Percentiles rank a stretch among this genome's conserved stretches.
Evolutionary conservation across 2,329 filamentous ascomycete genomes (phyloP).

Genomic region (Hortaea sp.): DNA sequence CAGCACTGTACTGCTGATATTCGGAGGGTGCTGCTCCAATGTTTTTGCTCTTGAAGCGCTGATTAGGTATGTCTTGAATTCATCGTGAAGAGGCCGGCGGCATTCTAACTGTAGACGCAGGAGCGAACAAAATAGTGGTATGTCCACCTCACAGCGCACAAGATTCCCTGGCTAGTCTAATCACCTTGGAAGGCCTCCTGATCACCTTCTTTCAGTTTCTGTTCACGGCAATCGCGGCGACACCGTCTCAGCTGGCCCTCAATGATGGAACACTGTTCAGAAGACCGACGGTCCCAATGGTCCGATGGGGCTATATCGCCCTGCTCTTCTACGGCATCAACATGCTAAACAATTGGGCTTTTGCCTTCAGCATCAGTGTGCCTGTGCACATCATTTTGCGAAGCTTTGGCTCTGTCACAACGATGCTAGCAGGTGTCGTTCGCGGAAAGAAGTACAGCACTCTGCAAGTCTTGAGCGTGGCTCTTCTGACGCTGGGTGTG

Average conservation of each 20-base stretch:
- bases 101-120: constrained; percentile 33
- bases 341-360: constrained; percentile 93
- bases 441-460: constrained; percentile 77
- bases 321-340: constrained; percentile 88
- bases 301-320: constrained; percentile 81
- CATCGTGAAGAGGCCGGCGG: not conserved
- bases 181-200: constrained; percentile 48
- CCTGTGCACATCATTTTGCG: constrained; percentile 94
- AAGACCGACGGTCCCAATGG: constrained; percentile 69
- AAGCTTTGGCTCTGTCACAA: constrained; percentile 91
- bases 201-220: constrained; percentile 43
- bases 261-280: constrained; percentile 63
- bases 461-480: constrained; percentile 70
- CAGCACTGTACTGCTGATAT: constrained; percentile 3
- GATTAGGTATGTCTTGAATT: constrained; percentile 54
- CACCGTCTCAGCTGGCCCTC: constrained; percentile 35
- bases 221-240: constrained; percentile 53
- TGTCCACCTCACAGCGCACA: constrained; percentile 12
- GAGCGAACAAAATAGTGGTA: constrained; percentile 76
- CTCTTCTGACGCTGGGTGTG: constrained; percentile 76
- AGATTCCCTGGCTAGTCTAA: not conserved
- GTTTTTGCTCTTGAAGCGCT: constrained; percentile 96
- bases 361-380: constrained; percentile 92
- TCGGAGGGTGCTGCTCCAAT: constrained; percentile 74
- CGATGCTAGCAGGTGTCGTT: constrained; percentile 79